These are phyloP conservation scores for Polysphondylium violaceum DNA, from an alignment of 78 protist species.

Conservation along the genomic window DNA sequence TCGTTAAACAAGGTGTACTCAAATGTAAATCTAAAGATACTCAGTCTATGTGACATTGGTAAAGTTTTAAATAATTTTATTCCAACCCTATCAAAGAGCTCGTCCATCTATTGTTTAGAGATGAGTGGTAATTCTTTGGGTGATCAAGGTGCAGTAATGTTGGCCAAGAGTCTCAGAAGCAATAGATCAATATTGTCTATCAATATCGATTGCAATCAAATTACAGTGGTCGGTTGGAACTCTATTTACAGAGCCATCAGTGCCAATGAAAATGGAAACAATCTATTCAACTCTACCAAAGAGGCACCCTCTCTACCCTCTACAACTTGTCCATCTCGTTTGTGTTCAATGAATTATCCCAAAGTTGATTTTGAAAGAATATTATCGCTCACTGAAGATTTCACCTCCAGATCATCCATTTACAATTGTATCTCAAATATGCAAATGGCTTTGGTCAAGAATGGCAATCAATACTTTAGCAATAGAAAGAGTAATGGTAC, in stretches of 20 bases:
- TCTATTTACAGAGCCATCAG: slow-evolving; percentile 11
- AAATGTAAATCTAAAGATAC: slow-evolving; percentile 36
- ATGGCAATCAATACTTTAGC: neutral
- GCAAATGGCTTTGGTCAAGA: slow-evolving; percentile 54
- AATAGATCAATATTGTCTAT: slow-evolving; percentile 32
- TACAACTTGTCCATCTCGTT: neutral
- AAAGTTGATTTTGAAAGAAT: slow-evolving; percentile 28
- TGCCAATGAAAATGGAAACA: neutral
- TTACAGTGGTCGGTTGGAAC: slow-evolving; percentile 63
- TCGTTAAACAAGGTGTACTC: slow-evolving; percentile 38
- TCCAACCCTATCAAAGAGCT: slow-evolving; percentile 23
- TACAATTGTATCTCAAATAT: slow-evolving; percentile 18
- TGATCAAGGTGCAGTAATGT: slow-evolving; percentile 47
- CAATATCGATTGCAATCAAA: slow-evolving; percentile 43
- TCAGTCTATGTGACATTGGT: slow-evolving; percentile 47
- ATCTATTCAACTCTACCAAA: neutral
- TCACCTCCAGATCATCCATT: neutral
- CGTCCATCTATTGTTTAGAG: slow-evolving; percentile 34
- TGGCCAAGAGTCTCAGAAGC: neutral
- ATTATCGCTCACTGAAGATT: slow-evolving; percentile 8
- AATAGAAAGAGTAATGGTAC: neutral
- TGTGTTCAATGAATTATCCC: slow-evolving; percentile 49
- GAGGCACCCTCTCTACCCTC: slow-evolving; percentile 23
- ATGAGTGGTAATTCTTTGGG: slow-evolving; percentile 35
- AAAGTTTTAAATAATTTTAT: slow-evolving; percentile 16